phyloP scores from a whole-genome alignment of 164 flowering plant species.

The Macadamia integrifolia region DNA sequence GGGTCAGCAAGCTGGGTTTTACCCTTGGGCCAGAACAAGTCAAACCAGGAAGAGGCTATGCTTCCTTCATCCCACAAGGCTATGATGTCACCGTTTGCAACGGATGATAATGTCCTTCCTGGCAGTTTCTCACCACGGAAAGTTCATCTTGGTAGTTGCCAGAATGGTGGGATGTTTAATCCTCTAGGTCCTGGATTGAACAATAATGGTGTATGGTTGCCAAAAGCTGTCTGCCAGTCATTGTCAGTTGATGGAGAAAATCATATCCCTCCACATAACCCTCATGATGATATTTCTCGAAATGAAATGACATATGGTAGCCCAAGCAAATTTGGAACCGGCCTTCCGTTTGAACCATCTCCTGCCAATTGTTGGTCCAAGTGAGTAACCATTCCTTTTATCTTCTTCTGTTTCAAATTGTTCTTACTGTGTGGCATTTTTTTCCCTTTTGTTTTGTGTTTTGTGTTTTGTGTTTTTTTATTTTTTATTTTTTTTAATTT shows the following conservation, averaged over 20 bases:
- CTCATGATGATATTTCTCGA: constrained; percentile 29
- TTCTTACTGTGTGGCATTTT: neutral
- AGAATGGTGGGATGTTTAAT: constrained; percentile 33
- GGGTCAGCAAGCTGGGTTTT: constrained; percentile 62
- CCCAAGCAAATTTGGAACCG: constrained; percentile 28
- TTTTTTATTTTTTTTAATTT: too few species aligned
- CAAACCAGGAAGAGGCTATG: constrained; percentile 40
- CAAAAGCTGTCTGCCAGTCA: constrained; percentile 38
- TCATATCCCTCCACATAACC: constrained; percentile 22
- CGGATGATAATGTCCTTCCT: constrained; percentile 40
- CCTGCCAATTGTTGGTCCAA: constrained; percentile 46
- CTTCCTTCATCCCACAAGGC: constrained; percentile 38
- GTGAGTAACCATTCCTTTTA: constrained; percentile 32
- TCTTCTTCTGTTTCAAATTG: neutral
- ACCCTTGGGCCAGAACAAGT: constrained; percentile 43
- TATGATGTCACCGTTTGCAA: constrained; percentile 45
- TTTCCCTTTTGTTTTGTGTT: neutral
- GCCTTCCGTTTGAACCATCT: constrained; percentile 36
- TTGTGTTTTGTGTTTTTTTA: too few species aligned
- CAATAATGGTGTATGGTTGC: constrained; percentile 46
- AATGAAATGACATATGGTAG: constrained; percentile 42
- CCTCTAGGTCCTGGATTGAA: constrained; percentile 26
- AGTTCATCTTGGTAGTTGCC: constrained; percentile 31
- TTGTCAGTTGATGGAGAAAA: constrained; percentile 26
- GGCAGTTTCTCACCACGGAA: constrained; percentile 37